Evolutionary conservation across 1,284 basidiomycete genomes (phyloP).

Genomic region (Xerocomus cyaneibrunnescens): DNA sequence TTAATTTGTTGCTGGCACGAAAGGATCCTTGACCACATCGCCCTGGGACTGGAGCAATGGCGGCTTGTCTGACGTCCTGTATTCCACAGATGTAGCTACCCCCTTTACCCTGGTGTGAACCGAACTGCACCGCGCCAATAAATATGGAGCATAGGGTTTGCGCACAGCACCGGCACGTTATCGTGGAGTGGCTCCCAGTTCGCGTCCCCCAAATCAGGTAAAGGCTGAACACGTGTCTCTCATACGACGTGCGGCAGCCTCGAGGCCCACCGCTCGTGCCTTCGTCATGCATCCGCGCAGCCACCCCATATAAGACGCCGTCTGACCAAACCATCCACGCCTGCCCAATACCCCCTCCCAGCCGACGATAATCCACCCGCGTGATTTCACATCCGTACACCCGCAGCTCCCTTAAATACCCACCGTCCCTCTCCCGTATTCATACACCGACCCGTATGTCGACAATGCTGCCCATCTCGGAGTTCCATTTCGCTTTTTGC

Average conservation of each 20-base stretch:
- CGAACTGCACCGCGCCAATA: too few relatives aligned
- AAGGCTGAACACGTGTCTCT: conserved; percentile 20
- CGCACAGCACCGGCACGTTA: too few relatives aligned
- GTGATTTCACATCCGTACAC: conserved; percentile 7
- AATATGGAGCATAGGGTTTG: too few relatives aligned
- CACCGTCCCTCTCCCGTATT: neutral
- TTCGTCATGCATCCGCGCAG: conserved; percentile 24
- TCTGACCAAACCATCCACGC: conserved; percentile 22
- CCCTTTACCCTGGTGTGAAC: too few relatives aligned
- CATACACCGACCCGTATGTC: neutral
- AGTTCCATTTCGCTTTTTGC: conserved; percentile 49
- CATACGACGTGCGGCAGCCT: conserved; percentile 28
- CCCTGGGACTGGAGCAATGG: too few relatives aligned
- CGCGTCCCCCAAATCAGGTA: conserved; percentile 8
- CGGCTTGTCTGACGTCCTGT: too few relatives aligned
- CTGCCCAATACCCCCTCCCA: conserved; percentile 21
- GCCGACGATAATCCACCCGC: conserved; percentile 23
- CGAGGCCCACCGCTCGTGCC: conserved; percentile 32
- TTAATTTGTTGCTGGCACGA: too few relatives aligned
- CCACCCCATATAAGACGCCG: conserved; percentile 35
- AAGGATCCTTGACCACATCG: too few relatives aligned
- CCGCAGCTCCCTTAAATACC: conserved; percentile 24
- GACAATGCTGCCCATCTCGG: conserved; percentile 34
- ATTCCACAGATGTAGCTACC: too few relatives aligned
- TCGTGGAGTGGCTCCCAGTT: too few relatives aligned